Percentiles rank a stretch among this genome's conserved stretches.
These are phyloP conservation scores for Apiospora koreana DNA, from an alignment of 2,329 filamentous ascomycete species.

Conservation along the genomic window DNA sequence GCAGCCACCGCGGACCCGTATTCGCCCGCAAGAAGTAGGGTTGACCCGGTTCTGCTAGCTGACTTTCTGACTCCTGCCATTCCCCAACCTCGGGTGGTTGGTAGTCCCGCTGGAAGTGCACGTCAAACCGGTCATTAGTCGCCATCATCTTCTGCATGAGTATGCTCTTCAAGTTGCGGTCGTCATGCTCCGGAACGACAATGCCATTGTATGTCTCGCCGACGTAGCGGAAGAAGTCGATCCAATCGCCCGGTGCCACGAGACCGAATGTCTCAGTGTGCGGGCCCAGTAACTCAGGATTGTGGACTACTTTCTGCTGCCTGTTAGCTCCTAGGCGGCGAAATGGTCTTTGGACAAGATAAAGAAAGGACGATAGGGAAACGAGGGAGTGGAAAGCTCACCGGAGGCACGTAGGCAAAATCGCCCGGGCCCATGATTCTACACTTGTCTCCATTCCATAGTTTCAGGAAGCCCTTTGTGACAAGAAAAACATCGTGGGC, in stretches of 20 bases:
- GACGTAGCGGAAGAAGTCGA: conserved; percentile 62
- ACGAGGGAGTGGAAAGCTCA: conserved; percentile 28
- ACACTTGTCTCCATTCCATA: conserved; percentile 60
- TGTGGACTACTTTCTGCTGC: conserved; percentile 50
- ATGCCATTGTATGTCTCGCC: conserved; percentile 52
- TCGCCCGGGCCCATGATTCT: conserved; percentile 55
- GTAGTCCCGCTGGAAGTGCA: conserved; percentile 52
- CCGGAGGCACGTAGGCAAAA: conserved; percentile 59
- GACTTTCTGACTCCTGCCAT: conserved; percentile 43
- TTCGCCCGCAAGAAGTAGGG: conserved; percentile 55
- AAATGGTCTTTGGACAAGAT: no score
- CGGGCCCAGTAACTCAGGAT: conserved; percentile 54
- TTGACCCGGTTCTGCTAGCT: conserved; percentile 35
- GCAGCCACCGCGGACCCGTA: conserved; percentile 46
- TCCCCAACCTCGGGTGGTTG: conserved; percentile 43
- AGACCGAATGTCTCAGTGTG: conserved; percentile 57
- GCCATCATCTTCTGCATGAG: conserved; percentile 57
- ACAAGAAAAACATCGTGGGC: conserved; percentile 60
- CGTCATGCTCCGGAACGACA: conserved; percentile 51
- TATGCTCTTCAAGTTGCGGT: conserved; percentile 49
- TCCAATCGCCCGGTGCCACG: conserved; percentile 59
- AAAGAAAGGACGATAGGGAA: no score
- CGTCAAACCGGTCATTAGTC: conserved; percentile 56
- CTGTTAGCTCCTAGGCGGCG: no score
- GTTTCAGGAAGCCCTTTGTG: conserved; percentile 54